These are phyloP conservation scores for Geotrichum aggregatum DNA, from an alignment of 1,139 yeast genomes.

Conservation along the genomic window DNA sequence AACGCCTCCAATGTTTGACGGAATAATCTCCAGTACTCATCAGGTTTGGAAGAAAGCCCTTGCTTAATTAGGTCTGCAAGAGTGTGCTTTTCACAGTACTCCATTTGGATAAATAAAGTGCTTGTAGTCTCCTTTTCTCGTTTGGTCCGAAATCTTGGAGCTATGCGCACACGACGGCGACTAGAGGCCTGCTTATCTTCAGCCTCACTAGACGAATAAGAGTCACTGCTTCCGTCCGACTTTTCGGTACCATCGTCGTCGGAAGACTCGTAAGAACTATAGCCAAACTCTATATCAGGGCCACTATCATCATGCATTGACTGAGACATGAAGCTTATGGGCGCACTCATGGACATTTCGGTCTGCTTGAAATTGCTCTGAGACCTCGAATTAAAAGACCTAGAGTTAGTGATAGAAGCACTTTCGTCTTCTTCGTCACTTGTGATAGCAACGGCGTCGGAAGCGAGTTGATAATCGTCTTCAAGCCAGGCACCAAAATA, in stretches of 20 bases:
- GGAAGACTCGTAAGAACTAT: conserved; percentile 26
- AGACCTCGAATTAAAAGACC: conserved; percentile 11
- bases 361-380: conserved; percentile 7
- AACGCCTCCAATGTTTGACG: conserved; percentile 89
- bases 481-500: conserved; percentile 98
- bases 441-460: conserved; percentile 23
- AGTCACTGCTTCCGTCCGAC: conserved; percentile 1
- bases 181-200: not conserved
- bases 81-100: conserved; percentile 93
- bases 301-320: conserved; percentile 28
- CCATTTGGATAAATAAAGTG: conserved; percentile 88
- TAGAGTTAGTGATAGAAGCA: conserved; percentile 18
- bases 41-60: conserved; percentile 66
- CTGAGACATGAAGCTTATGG: conserved; percentile 35
- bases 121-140: conserved; percentile 35
- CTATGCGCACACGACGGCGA: not conserved
- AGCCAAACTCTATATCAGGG: conserved; percentile 35
- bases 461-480: conserved; percentile 44
- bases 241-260: conserved; percentile 29
- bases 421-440: conserved; percentile 23
- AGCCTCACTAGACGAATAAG: conserved; percentile 2
- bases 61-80: conserved; percentile 76
- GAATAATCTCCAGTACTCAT: conserved; percentile 84
- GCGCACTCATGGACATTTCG: conserved; percentile 24
- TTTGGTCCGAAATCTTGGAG: not conserved